phyloP scores from a whole-genome alignment of 1,284 basidiomycete genomes.

The Inonotus obliquus region DNA sequence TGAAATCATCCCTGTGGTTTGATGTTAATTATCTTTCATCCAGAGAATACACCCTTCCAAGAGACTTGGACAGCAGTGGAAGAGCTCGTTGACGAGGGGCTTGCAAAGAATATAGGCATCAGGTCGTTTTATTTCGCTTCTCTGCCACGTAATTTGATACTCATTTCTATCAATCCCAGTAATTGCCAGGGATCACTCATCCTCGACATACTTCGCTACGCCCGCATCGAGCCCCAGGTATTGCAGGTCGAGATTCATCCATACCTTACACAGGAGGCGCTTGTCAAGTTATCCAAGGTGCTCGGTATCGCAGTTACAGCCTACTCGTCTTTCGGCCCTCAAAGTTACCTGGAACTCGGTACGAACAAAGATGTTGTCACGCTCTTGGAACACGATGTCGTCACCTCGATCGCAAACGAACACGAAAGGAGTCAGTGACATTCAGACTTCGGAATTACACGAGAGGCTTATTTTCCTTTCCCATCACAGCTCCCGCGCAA shows the following conservation, averaged over 20 bases:
- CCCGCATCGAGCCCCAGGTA: constrained; percentile 64
- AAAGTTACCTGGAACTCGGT: constrained; percentile 64
- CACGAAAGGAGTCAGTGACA: constrained; percentile 54
- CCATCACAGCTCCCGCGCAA: constrained; percentile 45
- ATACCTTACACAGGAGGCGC: constrained; percentile 63
- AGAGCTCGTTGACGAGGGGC: constrained; percentile 61
- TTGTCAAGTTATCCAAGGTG: constrained; percentile 55
- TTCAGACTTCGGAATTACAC: neutral
- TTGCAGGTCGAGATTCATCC: constrained; percentile 79
- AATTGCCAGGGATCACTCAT: constrained; percentile 63
- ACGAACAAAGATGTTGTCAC: constrained; percentile 44
- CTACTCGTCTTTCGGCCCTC: constrained; percentile 75
- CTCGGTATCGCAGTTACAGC: constrained; percentile 69
- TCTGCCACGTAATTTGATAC: constrained; percentile 20
- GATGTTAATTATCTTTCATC: constrained; percentile 9
- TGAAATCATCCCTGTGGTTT: constrained; percentile 14
- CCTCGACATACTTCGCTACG: constrained; percentile 65
- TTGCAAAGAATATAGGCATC: constrained; percentile 73
- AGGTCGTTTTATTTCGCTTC: constrained; percentile 31
- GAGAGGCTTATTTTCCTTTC: constrained; percentile 22
- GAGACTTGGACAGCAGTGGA: constrained; percentile 79
- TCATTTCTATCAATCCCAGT: constrained; percentile 30
- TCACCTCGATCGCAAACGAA: constrained; percentile 44
- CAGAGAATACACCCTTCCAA: constrained; percentile 62
- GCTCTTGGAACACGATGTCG: constrained; percentile 48